These are phyloP conservation scores for Coemansia sp. DNA, from an alignment of 192 early-diverging fungal species.

Conservation along the genomic window DNA sequence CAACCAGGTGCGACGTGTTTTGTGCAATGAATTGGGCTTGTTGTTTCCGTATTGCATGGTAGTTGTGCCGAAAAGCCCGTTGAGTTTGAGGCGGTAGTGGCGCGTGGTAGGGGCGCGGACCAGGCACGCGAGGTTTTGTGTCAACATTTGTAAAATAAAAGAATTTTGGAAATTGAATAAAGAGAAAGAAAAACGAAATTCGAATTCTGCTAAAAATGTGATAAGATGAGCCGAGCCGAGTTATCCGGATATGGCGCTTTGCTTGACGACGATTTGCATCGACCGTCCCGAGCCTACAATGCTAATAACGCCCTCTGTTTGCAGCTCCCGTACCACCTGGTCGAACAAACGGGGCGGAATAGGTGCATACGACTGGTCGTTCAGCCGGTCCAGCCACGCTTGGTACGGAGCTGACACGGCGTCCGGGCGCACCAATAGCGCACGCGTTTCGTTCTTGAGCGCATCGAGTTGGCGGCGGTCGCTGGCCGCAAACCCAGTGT, in stretches of 20 bases:
- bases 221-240: not conserved
- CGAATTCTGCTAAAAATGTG: not conserved
- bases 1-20: constrained; percentile 73
- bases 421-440: constrained; percentile 29
- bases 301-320: constrained; percentile 54
- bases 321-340: constrained; percentile 57
- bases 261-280: constrained; percentile 48
- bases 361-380: constrained; percentile 47
- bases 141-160: constrained; percentile 18
- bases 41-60: constrained; percentile 47
- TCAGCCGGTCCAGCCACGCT: constrained; percentile 46
- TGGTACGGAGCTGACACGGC: constrained; percentile 24
- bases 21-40: constrained; percentile 63
- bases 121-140: constrained; percentile 12
- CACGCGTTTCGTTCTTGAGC: constrained; percentile 45
- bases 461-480: constrained; percentile 60
- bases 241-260: constrained; percentile 30
- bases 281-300: constrained; percentile 46
- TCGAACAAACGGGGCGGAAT: constrained; percentile 59
- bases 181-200: not conserved
- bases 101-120: constrained; percentile 29
- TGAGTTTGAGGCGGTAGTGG: constrained; percentile 35
- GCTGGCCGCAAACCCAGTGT: constrained; percentile 81
- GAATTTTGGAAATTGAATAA: not conserved
- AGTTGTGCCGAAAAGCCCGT: constrained; percentile 41